A percentile compares a stretch with the other conserved stretches of the same genome.
Conservation (phyloP, 2,329 filamentous ascomycete genomes). For the Sporothrix variecibatus region DNA sequence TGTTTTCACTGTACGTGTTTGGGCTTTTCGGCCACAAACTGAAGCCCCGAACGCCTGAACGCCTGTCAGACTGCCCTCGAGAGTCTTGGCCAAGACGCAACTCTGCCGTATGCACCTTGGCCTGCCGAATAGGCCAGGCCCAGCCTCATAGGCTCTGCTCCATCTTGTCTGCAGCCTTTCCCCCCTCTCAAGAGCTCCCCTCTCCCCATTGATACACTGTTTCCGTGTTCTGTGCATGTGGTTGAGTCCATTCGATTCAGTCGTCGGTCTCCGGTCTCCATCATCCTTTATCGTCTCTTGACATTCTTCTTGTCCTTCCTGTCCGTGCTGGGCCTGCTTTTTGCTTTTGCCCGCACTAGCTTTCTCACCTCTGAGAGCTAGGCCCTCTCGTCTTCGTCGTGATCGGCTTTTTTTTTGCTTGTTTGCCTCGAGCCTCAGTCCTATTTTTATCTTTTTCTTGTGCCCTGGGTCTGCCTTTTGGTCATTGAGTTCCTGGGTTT, state of each 20-base stretch:
- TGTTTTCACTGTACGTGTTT: neutral
- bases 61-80: neutral
- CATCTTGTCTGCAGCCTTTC: neutral
- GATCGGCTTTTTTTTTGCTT: neutral
- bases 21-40: neutral
- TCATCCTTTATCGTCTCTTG: neutral
- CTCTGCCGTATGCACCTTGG: neutral
- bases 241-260: too few relatives aligned
- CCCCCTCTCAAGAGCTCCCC: neutral
- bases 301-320: too few relatives aligned
- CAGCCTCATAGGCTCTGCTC: neutral
- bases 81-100: neutral
- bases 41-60: neutral
- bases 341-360: neutral
- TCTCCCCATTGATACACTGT: neutral
- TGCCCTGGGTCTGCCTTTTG: neutral
- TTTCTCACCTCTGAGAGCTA: neutral
- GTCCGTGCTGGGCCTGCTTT: too few relatives aligned
- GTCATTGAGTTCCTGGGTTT: neutral
- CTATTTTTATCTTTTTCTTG: conserved; percentile 14
- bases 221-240: neutral
- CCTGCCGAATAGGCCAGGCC: neutral
- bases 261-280: neutral
- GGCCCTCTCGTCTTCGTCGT: neutral
- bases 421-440: neutral